phyloP scores from a whole-genome alignment of 208 protist species.

The Leishmania mexicana region DNA sequence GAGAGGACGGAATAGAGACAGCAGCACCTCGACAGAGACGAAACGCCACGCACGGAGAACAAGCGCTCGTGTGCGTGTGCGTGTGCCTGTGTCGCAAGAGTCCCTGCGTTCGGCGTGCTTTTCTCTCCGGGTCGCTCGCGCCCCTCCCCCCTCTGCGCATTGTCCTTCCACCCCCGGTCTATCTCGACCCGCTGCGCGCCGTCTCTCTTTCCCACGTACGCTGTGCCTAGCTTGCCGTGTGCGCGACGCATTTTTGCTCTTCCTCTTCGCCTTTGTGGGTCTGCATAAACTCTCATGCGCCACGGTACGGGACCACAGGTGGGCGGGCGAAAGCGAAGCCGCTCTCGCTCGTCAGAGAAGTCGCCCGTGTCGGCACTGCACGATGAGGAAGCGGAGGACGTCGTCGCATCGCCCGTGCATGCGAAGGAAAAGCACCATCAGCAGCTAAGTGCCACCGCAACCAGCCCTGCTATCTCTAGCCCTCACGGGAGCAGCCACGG shows the following conservation, averaged over 20 bases:
- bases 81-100: neutral
- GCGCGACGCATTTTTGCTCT: neutral
- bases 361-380: neutral
- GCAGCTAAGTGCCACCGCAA: neutral
- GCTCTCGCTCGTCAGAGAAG: constrained; percentile 27
- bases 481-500: constrained; percentile 7
- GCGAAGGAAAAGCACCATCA: constrained; percentile 1
- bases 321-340: constrained; percentile 29
- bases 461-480: neutral
- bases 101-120: neutral
- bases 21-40: neutral
- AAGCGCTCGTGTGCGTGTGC: neutral
- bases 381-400: neutral
- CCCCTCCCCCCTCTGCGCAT: neutral
- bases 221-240: neutral
- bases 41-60: neutral
- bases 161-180: neutral
- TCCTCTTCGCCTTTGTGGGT: neutral
- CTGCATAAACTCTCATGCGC: constrained; percentile 7
- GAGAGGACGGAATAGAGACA: neutral
- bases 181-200: neutral
- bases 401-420: neutral
- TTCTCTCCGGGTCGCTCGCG: neutral
- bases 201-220: neutral
- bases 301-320: constrained; percentile 10